A percentile compares a stretch with the other conserved stretches of the same genome.
These are phyloP conservation scores for Candida maltosa DNA, from an alignment of 805 yeast species.

Conservation along the genomic window DNA sequence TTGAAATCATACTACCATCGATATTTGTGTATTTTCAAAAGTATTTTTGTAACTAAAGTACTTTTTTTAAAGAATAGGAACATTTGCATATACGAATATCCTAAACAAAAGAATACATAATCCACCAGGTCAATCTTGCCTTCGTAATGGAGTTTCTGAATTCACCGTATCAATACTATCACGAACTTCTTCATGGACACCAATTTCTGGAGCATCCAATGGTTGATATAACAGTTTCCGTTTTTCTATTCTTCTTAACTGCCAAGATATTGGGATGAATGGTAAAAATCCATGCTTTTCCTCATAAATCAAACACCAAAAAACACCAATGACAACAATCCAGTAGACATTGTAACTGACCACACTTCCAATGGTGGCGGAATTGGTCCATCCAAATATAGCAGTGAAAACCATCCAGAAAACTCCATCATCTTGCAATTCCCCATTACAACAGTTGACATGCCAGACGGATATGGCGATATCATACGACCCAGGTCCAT, in stretches of 20 bases:
- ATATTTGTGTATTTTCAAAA: not conserved
- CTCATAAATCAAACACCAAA: slow-evolving; percentile 28
- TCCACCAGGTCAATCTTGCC: not conserved
- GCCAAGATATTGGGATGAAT: slow-evolving; percentile 38
- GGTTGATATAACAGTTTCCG: slow-evolving; percentile 12
- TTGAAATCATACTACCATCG: not conserved
- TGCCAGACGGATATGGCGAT: slow-evolving; percentile 41
- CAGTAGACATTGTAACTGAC: slow-evolving; percentile 34
- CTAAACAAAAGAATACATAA: not conserved
- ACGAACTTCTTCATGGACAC: slow-evolving; percentile 7
- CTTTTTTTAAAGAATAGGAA: not conserved
- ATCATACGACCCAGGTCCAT: slow-evolving; percentile 46
- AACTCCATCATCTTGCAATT: slow-evolving; percentile 34
- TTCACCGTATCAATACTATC: slow-evolving; percentile 24
- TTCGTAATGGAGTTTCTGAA: slow-evolving; percentile 23
- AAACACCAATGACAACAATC: slow-evolving; percentile 29
- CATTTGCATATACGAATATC: too few relatives aligned
- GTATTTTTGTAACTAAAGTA: not conserved
- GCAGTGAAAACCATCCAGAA: slow-evolving; percentile 48
- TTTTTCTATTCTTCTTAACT: slow-evolving; percentile 32
- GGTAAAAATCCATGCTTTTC: slow-evolving; percentile 38
- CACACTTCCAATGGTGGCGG: slow-evolving; percentile 45
- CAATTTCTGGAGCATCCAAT: not conserved
- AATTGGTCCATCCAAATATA: slow-evolving; percentile 44
- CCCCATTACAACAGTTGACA: slow-evolving; percentile 45